phyloP scores from a whole-genome alignment of 2,329 filamentous ascomycete species.

The Colletotrichum sp. region DNA sequence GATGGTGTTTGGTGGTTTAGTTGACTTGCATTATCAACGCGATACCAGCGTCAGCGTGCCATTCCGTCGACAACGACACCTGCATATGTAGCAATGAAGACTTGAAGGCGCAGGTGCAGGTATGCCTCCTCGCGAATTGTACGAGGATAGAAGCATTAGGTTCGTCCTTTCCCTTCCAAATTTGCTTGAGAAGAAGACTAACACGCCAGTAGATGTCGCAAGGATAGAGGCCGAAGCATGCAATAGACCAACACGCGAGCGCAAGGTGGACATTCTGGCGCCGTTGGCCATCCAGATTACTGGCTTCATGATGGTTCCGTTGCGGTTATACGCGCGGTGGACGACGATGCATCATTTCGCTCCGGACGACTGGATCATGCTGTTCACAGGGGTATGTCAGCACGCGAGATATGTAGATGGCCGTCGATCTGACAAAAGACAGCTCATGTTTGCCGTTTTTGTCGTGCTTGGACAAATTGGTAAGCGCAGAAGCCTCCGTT shows the following conservation, averaged over 20 bases:
- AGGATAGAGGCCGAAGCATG: constrained; percentile 38
- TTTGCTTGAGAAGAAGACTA: background rate
- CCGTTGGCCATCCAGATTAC: constrained; percentile 39
- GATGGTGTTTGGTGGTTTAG: constrained; percentile 7
- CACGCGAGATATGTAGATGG: background rate
- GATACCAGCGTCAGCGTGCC: constrained; percentile 28
- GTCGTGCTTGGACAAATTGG: constrained; percentile 35
- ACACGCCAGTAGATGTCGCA: constrained; percentile 31
- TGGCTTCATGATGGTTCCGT: constrained; percentile 35
- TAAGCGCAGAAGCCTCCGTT: constrained; percentile 15
- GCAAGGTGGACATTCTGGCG: constrained; percentile 34
- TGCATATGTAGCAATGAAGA: constrained; percentile 32
- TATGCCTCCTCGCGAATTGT: constrained; percentile 30
- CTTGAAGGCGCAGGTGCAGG: constrained; percentile 21
- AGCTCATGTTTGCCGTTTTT: constrained; percentile 35
- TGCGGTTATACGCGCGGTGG: constrained; percentile 43
- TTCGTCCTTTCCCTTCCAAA: constrained; percentile 4
- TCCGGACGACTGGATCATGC: constrained; percentile 45
- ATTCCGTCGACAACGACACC: constrained; percentile 24
- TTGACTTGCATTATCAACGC: constrained; percentile 25
- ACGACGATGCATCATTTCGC: constrained; percentile 32
- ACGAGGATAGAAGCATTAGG: constrained; percentile 28
- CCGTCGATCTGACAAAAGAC: background rate
- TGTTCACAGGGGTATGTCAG: constrained; percentile 34
- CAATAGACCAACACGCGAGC: constrained; percentile 30